Conservation (phyloP, 352 stramenopile species). For the Blastocystis sp. region DNA sequence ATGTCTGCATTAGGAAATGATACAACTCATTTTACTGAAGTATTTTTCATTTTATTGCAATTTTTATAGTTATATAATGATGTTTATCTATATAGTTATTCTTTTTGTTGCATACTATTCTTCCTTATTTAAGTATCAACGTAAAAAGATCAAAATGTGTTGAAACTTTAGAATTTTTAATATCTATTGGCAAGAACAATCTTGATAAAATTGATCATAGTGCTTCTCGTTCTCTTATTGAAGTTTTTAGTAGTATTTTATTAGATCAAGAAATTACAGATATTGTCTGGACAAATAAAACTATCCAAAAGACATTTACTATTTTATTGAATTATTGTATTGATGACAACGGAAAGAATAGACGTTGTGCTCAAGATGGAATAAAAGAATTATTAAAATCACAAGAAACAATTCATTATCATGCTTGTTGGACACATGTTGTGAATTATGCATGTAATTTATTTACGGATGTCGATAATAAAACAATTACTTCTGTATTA, state of each 20-base stretch:
- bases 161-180: neutral
- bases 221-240: slow-evolving; percentile 1
- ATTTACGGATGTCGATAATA: too few species aligned
- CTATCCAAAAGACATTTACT: slow-evolving; percentile 12
- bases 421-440: too few species aligned
- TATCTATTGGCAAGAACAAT: neutral
- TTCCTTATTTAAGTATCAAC: neutral
- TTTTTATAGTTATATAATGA: too few species aligned
- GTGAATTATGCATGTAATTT: too few species aligned
- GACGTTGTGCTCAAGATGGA: neutral
- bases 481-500: too few species aligned
- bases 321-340: slow-evolving; percentile 15
- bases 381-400: too few species aligned
- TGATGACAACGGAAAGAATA: slow-evolving; percentile 7
- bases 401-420: too few species aligned
- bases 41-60: too few species aligned
- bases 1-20: too few species aligned
- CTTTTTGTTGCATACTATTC: slow-evolving; percentile 26
- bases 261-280: neutral
- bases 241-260: neutral
- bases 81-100: neutral
- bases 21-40: too few species aligned
- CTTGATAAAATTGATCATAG: neutral
- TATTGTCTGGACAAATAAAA: neutral
- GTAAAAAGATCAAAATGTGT: neutral